These are phyloP conservation scores for Suillus decipiens DNA, from an alignment of 768 basidiomycete species.

Conservation along the genomic window DNA sequence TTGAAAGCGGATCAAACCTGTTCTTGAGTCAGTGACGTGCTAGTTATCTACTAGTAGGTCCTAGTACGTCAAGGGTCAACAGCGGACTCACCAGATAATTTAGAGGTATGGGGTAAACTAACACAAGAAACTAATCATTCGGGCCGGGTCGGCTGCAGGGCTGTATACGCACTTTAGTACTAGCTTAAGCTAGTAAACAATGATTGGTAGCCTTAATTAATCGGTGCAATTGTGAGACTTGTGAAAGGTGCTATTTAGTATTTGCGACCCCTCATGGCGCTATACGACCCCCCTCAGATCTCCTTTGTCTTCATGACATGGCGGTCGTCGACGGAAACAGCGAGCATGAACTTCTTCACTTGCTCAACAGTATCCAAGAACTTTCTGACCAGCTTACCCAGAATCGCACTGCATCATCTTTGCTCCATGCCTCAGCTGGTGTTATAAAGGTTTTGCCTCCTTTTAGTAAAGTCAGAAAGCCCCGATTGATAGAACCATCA, in stretches of 20 bases:
- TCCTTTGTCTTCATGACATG: constrained; percentile 36
- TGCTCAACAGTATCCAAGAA: constrained; percentile 72
- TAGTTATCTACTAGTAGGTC: neutral
- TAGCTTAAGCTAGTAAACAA: no score
- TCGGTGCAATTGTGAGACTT: neutral
- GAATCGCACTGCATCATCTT: constrained; percentile 71
- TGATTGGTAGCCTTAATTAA: neutral
- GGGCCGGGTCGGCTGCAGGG: no score
- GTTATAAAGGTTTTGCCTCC: constrained; percentile 71
- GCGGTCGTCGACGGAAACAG: constrained; percentile 52
- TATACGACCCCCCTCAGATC: neutral
- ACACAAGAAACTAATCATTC: no score
- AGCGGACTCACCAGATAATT: neutral
- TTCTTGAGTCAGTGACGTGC: neutral
- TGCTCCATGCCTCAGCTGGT: constrained; percentile 71
- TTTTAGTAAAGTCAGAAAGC: neutral
- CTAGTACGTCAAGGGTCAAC: neutral
- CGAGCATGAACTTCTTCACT: constrained; percentile 61
- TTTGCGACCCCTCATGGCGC: neutral
- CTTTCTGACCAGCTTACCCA: constrained; percentile 81
- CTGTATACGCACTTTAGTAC: no score
- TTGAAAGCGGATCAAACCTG: no score
- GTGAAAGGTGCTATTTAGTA: neutral
- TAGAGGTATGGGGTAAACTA: neutral
- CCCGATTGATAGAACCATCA: constrained; percentile 30